Percentiles rank a stretch among this genome's conserved stretches.
phyloP scores from a whole-genome alignment of 345 rosid genomes.

The Brassica napus region DNA sequence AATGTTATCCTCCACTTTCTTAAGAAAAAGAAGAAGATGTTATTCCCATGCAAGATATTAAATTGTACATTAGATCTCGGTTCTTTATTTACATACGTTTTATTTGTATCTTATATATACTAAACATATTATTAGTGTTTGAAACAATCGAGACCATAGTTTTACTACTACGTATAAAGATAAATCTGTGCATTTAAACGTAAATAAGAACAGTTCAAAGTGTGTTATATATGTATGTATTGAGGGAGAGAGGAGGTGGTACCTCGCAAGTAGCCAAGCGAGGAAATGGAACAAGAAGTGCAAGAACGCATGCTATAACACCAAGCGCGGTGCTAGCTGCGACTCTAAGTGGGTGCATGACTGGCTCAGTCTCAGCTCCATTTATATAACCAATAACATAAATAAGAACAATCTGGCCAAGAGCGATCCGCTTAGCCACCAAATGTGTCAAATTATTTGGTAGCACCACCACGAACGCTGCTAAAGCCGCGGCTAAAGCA shows the following conservation, averaged over 20 bases:
- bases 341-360: conserved; percentile 74
- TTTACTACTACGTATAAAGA: conserved; percentile 5
- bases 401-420: conserved; percentile 75
- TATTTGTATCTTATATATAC: background rate
- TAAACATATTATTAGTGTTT: background rate
- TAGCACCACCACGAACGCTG: conserved; percentile 58
- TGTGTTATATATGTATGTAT: background rate
- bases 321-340: conserved; percentile 82
- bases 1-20: too few species aligned
- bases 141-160: background rate
- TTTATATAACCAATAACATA: conserved; percentile 63
- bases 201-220: background rate
- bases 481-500: conserved; percentile 61
- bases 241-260: background rate
- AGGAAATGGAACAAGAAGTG: conserved; percentile 74
- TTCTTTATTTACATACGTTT: background rate
- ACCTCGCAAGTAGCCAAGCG: conserved; percentile 75
- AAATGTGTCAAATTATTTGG: conserved; percentile 57
- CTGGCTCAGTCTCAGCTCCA: conserved; percentile 53
- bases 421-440: conserved; percentile 69
- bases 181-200: background rate
- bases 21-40: background rate
- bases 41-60: conserved; percentile 9
- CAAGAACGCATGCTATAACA: conserved; percentile 64
- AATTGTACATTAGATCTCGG: background rate